Evolutionary conservation across 805 yeast species (phyloP), one percentile per base, ranked within the genome.

Genomic region (Phaffomyces antillensis): DNA sequence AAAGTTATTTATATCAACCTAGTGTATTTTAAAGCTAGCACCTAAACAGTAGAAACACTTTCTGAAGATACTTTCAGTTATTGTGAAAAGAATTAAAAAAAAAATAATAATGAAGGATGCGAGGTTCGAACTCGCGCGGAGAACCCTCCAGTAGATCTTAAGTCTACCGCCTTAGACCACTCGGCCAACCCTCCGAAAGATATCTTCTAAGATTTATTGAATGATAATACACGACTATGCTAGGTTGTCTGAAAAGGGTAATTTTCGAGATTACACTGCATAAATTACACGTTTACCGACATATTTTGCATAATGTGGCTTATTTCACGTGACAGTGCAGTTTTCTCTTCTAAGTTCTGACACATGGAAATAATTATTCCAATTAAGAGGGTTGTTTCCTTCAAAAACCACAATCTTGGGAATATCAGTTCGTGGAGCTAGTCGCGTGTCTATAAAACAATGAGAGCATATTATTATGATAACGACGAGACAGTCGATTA

Each of bases 401-500:
- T 26, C 28, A 26, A 26, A 11, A 20, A 26, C 28, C 10, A 26
- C 28, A 26, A 26, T 5, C 28, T 26, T 11, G 30, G 10, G 13
- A 5, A 26, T 26, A 26, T 26, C 28, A 4, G 5, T 20, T 20
- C 6, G 23, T 5, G 23, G 23, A 20, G 23, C 23, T 4, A 20
- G 23, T 20, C 23, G 6, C 3, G 23, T 3, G n/a, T n/a, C n/a
- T n/a, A 28, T 28, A 12, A 1, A 28, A 11, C 7, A 8, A 40
- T 75, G 70, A 65, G 69, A 53, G 72, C 72, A 2, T 86, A 82
- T 62, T 77, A 74, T 53, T 86, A 83, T 75, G 91, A 86, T 59
- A 72, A 74, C 34, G 75, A 73, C 32, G 73, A 73, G 40, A 63
- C 73, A 1, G 66, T 66, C 2, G 85, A 80, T 40, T 83, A 81